Evolutionary conservation across 2,329 filamentous ascomycete species (phyloP), one percentile per base, ranked within the genome.

Genomic region (Epicoccum nigrum): DNA sequence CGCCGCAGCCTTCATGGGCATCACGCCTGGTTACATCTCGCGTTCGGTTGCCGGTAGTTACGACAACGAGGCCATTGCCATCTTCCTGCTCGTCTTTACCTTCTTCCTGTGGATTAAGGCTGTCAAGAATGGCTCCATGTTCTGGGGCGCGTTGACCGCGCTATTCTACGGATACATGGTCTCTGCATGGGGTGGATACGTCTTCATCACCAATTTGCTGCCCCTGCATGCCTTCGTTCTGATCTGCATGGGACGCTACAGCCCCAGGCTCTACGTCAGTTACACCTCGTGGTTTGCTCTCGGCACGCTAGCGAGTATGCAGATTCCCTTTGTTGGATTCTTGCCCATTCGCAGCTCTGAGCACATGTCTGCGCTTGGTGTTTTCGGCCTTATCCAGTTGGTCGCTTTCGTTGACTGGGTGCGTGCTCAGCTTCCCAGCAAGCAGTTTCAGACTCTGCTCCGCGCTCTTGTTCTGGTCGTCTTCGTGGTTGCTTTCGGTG

Each of bases 151-250:
- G 30, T 81, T 97, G 57, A 94, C 92, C 65, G 94, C 94, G 34
- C 82, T 99, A 47, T 97, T 95, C 79, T 99, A 99, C 77, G 94
- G 94, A 70, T 99, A 99, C 85, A 99, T 99, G 94, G 94, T 99
- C 59, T 94, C 93, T 40, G 96, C 95, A 15, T 99, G 94, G 94
- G 94, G 94, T 82, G 94, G 94, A 71, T 99, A 99, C 75, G 94
- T 96, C 68, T 99, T 99, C 84, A 99, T 99, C 71, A 99, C 95
- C 55, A 97, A 96, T 74, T 79, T 99, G 76, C 86, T 99, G 53
- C 94, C 94, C 30, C 84, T 99, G 62, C 94, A 99, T 76, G 87
- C 90, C 7, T 92, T 99, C 65, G 91, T 96, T 38, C 82, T 99
- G 62, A 88, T 99, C 69, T 90, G 89, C 77, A 99, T 99, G 93